These are phyloP conservation scores for Botrytis tulipae DNA, from an alignment of 2,329 filamentous ascomycete genomes.

Conservation along the genomic window DNA sequence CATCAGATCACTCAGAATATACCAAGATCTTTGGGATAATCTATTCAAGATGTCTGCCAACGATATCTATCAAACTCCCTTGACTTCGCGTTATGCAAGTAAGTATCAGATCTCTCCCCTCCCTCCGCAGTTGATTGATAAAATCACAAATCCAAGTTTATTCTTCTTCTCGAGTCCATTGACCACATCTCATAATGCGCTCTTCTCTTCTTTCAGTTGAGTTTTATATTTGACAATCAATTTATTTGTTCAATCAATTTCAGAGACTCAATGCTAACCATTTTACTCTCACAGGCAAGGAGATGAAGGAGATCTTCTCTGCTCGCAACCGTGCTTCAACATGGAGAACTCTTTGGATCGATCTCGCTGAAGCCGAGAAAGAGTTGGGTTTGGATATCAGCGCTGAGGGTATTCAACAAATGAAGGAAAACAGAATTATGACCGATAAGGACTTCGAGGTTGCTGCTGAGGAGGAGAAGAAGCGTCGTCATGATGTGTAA, in stretches of 20 bases:
- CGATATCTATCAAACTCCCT: conserved; percentile 64
- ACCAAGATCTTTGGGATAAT: background rate
- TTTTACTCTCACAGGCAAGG: conserved; percentile 36
- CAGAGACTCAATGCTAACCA: conserved; percentile 10
- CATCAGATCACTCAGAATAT: background rate
- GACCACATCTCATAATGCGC: background rate
- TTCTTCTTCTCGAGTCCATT: background rate
- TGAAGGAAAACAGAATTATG: conserved; percentile 71
- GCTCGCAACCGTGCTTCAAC: conserved; percentile 57
- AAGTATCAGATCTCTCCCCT: conserved; percentile 21
- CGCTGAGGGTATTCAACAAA: conserved; percentile 70
- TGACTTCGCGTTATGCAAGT: conserved; percentile 68
- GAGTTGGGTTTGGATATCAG: conserved; percentile 77
- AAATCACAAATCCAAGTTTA: background rate
- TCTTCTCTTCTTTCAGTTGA: background rate
- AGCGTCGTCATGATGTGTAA: conserved; percentile 61
- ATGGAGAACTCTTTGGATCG: conserved; percentile 68
- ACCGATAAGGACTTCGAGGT: conserved; percentile 76
- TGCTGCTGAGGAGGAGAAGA: conserved; percentile 74
- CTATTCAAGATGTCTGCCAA: conserved; percentile 32
- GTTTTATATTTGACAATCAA: background rate
- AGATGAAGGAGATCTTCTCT: conserved; percentile 80
- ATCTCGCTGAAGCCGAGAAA: conserved; percentile 77
- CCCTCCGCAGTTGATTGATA: background rate
- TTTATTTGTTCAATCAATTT: background rate